Base-by-base conservation (phyloP, 305 asterid species). In the Coffea humblotiana region DNA sequence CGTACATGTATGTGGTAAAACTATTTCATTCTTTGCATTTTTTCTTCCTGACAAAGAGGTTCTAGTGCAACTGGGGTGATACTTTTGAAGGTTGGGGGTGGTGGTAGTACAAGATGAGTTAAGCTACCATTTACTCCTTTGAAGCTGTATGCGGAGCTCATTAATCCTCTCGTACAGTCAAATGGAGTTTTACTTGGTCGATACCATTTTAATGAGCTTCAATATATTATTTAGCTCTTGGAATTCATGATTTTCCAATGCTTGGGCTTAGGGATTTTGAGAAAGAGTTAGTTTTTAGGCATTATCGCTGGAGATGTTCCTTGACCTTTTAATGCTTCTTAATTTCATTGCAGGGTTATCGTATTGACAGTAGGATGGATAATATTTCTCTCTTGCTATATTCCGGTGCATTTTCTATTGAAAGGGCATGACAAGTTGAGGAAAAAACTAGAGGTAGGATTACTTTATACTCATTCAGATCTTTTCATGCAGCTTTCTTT, bases 341-440 rank as follows among this genome's bases (percentile, higher is more conserved):
- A 23, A 23, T 83, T 83, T 74, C 78, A 71, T 78, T 88, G 85
- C 96, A 96, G 99, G 94, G 97, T 91, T 56, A 83, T 92, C 2
- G 98, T 94, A 76, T 84, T 96, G 88, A 88, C 92, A n/a, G 27
- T 91, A 82, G 99, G 99, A 80, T 94, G 98, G 99, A 91, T 94
- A 85, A 80, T 96, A 83, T 96, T 96, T 84, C 97, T 96, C 79
- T 90, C 96, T 48, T 91, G 94, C 92, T 96, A 94, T 87, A 89
- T 94, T 84, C 99, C 99, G 25, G 98, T 96, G 81, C 99, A 96
- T 88, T 81, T 90, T 83, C 86, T 94, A 82, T 86, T 96, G 83
- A 96, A 91, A 88, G 98, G 98, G 81, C 90, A 94, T 64, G 98
- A 96, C 77, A 92, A 91, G 80, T 78, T 94, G 84, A 90, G 97